Base-by-base conservation (phyloP, 805 yeast genomes). In the Hanseniaspora clermontiae region DNA sequence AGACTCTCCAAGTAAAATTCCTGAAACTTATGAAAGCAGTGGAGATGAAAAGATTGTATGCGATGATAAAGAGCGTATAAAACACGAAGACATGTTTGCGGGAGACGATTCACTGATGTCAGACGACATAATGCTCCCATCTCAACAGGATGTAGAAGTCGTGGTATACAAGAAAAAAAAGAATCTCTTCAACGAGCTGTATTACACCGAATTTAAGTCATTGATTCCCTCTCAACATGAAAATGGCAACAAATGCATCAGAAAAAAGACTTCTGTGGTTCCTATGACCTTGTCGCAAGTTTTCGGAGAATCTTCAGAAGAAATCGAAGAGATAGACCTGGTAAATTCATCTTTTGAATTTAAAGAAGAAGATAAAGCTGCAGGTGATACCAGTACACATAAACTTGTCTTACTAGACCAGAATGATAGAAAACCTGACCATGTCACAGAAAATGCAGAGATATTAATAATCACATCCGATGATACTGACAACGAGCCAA, bases 1-100 rank as follows among this genome's bases (percentile, higher is more conserved):
- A 43, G 55, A 51, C 40, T 51, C 55, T 12, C 55, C 55, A n/a
- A 51, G 55, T 15, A 51, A 51, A 29, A 45, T 51, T 12, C 49
- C 37, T 6, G 50, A 51, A 4, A 11, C 24, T 10, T 29, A 17
- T 51, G 40, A 6, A 20, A 24, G 19, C 14, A n/a, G 34, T 17
- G 42, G 47, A 14, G 54, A 50, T 43, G 55, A 36, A 12, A 34
- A 43, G 12, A 43, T n/a, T 6, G 10, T n/a, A 2, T 24, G 20
- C 32, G 24, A n/a, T 8, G 31, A 34, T 14, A 45, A 14, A 3
- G 31, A 24, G 17, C 7, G 15, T 3, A 1, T 24, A 12, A 42
- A 24, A 4, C 14, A 24, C 11, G 15, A 42, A 7, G 20, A 38
- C 24, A n/a, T 9, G 8, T 2, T 12, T 19, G 20, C 24, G 17